These are phyloP conservation scores for Cryphonectria naterciae DNA, from an alignment of 2,329 filamentous ascomycete species.

Conservation along the genomic window DNA sequence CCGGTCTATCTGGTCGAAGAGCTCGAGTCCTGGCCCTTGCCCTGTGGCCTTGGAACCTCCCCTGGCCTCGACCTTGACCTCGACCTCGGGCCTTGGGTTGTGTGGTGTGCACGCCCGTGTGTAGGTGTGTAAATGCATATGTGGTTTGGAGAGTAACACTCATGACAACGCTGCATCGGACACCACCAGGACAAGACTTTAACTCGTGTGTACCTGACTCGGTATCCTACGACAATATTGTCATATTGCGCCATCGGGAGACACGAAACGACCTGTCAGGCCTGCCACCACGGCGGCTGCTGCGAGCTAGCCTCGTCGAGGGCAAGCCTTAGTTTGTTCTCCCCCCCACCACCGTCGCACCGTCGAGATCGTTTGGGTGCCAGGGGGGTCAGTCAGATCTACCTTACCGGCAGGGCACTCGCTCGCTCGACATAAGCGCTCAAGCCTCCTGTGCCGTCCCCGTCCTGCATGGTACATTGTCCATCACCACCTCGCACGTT, in stretches of 20 bases:
- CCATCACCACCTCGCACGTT: background rate
- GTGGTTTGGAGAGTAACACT: background rate
- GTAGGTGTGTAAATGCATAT: background rate
- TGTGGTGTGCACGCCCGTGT: background rate
- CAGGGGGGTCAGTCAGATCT: background rate
- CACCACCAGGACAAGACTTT: no score
- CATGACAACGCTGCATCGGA: background rate
- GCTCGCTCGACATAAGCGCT: background rate
- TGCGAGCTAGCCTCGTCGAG: conserved; percentile 2
- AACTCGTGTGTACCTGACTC: background rate
- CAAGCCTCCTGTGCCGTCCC: background rate
- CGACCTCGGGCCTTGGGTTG: background rate
- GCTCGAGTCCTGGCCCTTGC: background rate
- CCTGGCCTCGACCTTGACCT: background rate
- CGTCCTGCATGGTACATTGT: background rate
- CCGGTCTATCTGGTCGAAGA: background rate
- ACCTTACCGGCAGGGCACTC: background rate
- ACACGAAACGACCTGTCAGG: background rate
- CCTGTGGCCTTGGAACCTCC: background rate
- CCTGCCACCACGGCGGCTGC: background rate
- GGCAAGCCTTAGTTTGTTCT: background rate
- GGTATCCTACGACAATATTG: background rate
- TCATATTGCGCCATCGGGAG: background rate
- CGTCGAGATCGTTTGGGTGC: background rate
- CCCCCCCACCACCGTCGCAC: background rate